These are phyloP conservation scores for Solanum appendiculatum DNA, from an alignment of 257 asterid genomes.

Conservation along the genomic window DNA sequence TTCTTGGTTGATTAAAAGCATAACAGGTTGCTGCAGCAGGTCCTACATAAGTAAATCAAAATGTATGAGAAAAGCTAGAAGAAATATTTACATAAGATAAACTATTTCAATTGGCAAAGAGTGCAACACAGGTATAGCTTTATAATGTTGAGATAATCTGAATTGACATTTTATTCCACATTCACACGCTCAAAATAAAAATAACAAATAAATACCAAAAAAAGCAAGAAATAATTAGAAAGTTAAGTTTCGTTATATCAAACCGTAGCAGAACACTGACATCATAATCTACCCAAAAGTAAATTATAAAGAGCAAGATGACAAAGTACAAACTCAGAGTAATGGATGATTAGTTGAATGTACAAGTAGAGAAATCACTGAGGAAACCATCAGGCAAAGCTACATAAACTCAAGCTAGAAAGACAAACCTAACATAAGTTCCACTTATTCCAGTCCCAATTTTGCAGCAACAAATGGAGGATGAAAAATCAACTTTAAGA, in stretches of 20 bases:
- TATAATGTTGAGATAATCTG: neutral
- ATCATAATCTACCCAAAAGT: neutral
- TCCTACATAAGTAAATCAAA: conserved; percentile 32
- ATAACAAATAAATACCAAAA: neutral
- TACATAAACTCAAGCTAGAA: neutral
- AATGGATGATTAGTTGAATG: neutral
- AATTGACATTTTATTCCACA: neutral
- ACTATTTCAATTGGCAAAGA: neutral
- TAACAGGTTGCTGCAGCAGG: conserved; percentile 66
- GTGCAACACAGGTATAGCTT: neutral
- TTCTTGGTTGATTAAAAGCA: conserved; percentile 53
- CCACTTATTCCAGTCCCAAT: neutral
- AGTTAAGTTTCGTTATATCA: neutral
- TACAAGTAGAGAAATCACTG: neutral
- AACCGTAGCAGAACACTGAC: neutral
- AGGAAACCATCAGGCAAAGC: neutral
- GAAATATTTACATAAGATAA: neutral
- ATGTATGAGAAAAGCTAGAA: neutral
- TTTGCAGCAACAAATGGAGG: neutral
- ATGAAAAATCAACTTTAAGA: neutral
- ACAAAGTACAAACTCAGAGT: neutral
- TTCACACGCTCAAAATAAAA: neutral
- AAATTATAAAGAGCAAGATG: neutral
- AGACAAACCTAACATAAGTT: neutral
- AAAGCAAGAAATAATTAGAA: neutral